Conservation (phyloP, 1,139 yeast species). For the Kodamaea fungicola region DNA sequence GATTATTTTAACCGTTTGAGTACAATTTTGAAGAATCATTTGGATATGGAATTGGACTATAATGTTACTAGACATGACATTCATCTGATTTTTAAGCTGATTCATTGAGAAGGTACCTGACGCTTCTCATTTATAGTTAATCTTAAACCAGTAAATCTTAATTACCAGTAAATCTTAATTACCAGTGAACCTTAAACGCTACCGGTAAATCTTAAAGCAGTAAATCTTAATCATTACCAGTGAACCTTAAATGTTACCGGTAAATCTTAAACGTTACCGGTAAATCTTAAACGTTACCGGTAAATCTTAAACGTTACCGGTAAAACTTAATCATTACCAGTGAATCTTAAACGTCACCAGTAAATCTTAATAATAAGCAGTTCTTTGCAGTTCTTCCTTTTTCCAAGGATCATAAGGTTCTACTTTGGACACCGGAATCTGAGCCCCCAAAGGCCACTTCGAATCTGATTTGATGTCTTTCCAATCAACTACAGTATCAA, state of each 20-base stretch:
- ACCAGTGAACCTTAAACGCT: too few species aligned
- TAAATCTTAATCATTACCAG: too few species aligned
- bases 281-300: too few species aligned
- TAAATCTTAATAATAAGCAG: constrained; percentile 1
- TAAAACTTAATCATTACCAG: too few species aligned
- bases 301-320: too few species aligned
- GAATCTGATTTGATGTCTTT: constrained; percentile 35
- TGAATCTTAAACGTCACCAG: too few species aligned
- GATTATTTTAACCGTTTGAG: constrained; percentile 37
- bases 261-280: too few species aligned
- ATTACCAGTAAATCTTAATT: too few species aligned
- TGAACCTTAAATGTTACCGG: too few species aligned
- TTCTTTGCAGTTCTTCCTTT: background rate
- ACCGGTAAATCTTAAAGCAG: too few species aligned
- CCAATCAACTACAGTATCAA: constrained; percentile 38
- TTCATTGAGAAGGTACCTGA: constrained; percentile 3
- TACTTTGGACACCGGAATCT: constrained; percentile 28
- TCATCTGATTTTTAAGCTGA: constrained; percentile 20
- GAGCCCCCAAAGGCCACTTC: constrained; percentile 45
- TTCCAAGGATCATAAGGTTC: constrained; percentile 9
- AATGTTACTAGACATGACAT: constrained; percentile 34
- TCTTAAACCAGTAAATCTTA: too few species aligned
- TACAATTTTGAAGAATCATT: constrained; percentile 32
- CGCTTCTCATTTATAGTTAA: too few species aligned
- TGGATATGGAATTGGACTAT: constrained; percentile 41